These are phyloP conservation scores for Carpinus fangiana DNA, from an alignment of 306 rosid species.

Conservation along the genomic window DNA sequence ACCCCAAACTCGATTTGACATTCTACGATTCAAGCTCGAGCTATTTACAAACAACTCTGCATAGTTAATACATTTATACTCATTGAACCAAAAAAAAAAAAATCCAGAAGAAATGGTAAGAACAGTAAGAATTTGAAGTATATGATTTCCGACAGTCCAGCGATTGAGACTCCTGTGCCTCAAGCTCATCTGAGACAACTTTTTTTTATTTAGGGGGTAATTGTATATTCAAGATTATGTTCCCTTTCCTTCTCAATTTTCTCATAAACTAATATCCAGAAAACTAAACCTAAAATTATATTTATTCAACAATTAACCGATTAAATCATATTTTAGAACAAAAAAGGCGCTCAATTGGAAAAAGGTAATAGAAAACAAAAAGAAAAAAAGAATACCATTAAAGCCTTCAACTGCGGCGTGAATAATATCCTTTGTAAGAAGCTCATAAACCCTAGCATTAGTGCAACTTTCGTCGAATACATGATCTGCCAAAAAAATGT, in stretches of 20 bases:
- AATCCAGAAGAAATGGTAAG: not conserved
- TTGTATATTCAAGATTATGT: not conserved
- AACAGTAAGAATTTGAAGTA: not conserved
- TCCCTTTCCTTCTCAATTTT: not conserved
- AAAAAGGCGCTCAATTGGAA: not conserved
- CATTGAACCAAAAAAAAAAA: not conserved
- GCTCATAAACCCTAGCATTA: slow-evolving; percentile 70
- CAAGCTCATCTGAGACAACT: not conserved
- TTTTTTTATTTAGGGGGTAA: not conserved
- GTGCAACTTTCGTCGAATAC: slow-evolving; percentile 71
- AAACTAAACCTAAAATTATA: not conserved
- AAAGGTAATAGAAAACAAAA: not conserved
- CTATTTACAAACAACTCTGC: too few species aligned
- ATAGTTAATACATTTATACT: not conserved
- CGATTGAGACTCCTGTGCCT: not conserved
- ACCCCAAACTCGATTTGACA: too few species aligned
- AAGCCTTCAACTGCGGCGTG: slow-evolving; percentile 90
- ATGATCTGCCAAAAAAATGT: slow-evolving; percentile 52
- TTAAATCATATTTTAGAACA: not conserved
- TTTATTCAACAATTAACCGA: not conserved
- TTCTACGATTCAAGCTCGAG: too few species aligned
- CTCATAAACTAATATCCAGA: not conserved
- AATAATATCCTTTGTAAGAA: slow-evolving; percentile 80
- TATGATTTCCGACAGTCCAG: not conserved
- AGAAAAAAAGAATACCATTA: slow-evolving; percentile 55